A percentile compares a stretch with the other conserved stretches of the same genome.
Evolutionary conservation across 495 filamentous ascomycete genomes (phyloP).

Genomic region (Penicillium flavigenum): DNA sequence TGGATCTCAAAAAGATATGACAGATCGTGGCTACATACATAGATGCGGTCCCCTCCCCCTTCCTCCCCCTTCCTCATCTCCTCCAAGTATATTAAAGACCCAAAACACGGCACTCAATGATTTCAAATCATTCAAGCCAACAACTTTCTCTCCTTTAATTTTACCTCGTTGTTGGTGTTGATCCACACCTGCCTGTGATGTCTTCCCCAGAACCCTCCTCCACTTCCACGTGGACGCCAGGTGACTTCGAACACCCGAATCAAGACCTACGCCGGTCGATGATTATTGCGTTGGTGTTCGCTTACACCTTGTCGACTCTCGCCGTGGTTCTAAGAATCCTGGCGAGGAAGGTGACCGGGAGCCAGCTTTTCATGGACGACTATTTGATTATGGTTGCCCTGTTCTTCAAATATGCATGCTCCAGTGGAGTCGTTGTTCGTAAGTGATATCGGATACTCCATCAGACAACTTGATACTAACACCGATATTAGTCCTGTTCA

Average conservation of each 20-base stretch:
- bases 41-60: neutral
- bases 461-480: neutral
- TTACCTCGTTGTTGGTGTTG: slow-evolving; percentile 8
- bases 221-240: slow-evolving; percentile 19
- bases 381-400: slow-evolving; percentile 40
- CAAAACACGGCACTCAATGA: slow-evolving; percentile 9
- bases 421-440: slow-evolving; percentile 31
- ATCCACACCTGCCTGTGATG: slow-evolving; percentile 17
- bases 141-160: slow-evolving; percentile 11
- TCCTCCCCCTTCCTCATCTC: slow-evolving; percentile 12
- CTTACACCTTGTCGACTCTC: slow-evolving; percentile 29
- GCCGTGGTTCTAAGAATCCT: slow-evolving; percentile 34
- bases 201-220: slow-evolving; percentile 15
- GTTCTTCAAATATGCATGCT: slow-evolving; percentile 40
- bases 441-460: slow-evolving; percentile 6
- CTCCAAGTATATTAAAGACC: slow-evolving; percentile 16
- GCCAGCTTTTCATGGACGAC: slow-evolving; percentile 34
- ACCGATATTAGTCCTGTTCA: slow-evolving; percentile 27
- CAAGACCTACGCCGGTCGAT: slow-evolving; percentile 26
- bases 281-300: slow-evolving; percentile 32
- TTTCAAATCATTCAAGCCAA: slow-evolving; percentile 30
- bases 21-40: slow-evolving; percentile 11
- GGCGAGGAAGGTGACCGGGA: slow-evolving; percentile 28
- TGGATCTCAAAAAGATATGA: slow-evolving; percentile 16
- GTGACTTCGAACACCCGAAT: slow-evolving; percentile 32